phyloP scores from a whole-genome alignment of 805 yeast genomes.

The Candida suzukii region DNA sequence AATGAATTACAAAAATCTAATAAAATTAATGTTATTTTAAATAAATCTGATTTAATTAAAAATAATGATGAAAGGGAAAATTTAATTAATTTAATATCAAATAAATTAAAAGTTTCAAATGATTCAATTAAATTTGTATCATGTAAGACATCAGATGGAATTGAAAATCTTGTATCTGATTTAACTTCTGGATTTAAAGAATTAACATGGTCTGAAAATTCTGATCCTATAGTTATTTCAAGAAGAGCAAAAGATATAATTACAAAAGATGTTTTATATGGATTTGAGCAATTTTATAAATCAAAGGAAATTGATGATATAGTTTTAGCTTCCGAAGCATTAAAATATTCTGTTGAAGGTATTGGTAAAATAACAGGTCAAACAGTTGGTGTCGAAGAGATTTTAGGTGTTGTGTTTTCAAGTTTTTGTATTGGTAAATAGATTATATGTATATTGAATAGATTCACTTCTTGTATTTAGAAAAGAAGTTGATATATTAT shows the following conservation, averaged over 20 bases:
- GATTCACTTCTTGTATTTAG: neutral
- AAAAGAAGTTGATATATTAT: no score
- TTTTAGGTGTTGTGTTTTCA: slow-evolving; percentile 84
- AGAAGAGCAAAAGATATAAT: slow-evolving; percentile 71
- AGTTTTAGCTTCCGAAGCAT: slow-evolving; percentile 72
- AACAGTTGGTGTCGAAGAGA: slow-evolving; percentile 82
- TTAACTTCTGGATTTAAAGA: slow-evolving; percentile 41
- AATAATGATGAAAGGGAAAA: slow-evolving; percentile 6
- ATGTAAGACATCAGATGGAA: slow-evolving; percentile 50
- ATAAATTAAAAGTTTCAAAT: slow-evolving; percentile 1
- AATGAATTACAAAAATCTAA: slow-evolving; percentile 19
- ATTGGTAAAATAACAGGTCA: slow-evolving; percentile 92
- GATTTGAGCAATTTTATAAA: slow-evolving; percentile 56
- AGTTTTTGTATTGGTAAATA: slow-evolving; percentile 91
- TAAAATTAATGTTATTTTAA: slow-evolving; percentile 40
- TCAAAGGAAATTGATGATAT: slow-evolving; percentile 55
- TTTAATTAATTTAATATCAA: slow-evolving; percentile 17
- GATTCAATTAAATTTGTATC: slow-evolving; percentile 36
- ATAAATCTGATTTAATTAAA: slow-evolving; percentile 49
- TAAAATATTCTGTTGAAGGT: slow-evolving; percentile 71
- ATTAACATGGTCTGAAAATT: slow-evolving; percentile 40
- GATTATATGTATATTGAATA: no score
- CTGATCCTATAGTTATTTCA: slow-evolving; percentile 68
- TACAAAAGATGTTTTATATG: slow-evolving; percentile 66
- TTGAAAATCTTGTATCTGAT: slow-evolving; percentile 33